Evolutionary conservation across 495 filamentous ascomycete species (phyloP).

Genomic region (Penicillium subrubescens): DNA sequence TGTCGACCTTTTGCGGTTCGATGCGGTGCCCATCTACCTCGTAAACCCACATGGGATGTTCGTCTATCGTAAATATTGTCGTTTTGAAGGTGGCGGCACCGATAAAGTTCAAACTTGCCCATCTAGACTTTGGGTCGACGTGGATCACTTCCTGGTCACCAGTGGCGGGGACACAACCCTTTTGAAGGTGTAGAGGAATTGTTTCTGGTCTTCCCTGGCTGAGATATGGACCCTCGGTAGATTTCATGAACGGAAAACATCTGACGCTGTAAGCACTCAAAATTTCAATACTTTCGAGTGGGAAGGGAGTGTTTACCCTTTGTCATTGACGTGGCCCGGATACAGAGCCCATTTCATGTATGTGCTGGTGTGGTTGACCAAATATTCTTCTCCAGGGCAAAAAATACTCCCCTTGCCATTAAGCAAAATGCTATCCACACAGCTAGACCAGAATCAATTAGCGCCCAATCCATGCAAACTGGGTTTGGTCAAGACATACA

Average conservation of each 20-base stretch:
- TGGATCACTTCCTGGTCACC: slow-evolving; percentile 33
- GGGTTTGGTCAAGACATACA: slow-evolving; percentile 23
- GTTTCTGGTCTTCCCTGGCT: slow-evolving; percentile 7
- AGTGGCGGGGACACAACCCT: slow-evolving; percentile 40
- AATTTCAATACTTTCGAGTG: not conserved
- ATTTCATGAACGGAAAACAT: not conserved
- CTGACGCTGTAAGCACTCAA: not conserved
- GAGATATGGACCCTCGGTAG: not conserved
- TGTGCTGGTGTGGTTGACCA: slow-evolving; percentile 9
- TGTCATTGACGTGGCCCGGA: slow-evolving; percentile 6
- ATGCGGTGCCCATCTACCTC: slow-evolving; percentile 44
- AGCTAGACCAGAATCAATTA: slow-evolving; percentile 16
- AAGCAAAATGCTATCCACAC: slow-evolving; percentile 53
- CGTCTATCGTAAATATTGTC: slow-evolving; percentile 44
- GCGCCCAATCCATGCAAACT: not conserved
- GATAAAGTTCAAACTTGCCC: slow-evolving; percentile 54
- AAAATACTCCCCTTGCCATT: slow-evolving; percentile 55
- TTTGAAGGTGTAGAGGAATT: slow-evolving; percentile 36
- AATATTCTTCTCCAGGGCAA: slow-evolving; percentile 40
- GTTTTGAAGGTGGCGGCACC: slow-evolving; percentile 40
- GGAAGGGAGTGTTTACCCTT: not conserved
- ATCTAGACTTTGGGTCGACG: slow-evolving; percentile 37
- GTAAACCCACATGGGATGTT: slow-evolving; percentile 45
- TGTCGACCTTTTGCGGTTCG: slow-evolving; percentile 34
- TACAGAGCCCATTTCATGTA: slow-evolving; percentile 20